Evolutionary conservation across 2,329 filamentous ascomycete species (phyloP).

Genomic region (Microdochium trichocladiopsis): DNA sequence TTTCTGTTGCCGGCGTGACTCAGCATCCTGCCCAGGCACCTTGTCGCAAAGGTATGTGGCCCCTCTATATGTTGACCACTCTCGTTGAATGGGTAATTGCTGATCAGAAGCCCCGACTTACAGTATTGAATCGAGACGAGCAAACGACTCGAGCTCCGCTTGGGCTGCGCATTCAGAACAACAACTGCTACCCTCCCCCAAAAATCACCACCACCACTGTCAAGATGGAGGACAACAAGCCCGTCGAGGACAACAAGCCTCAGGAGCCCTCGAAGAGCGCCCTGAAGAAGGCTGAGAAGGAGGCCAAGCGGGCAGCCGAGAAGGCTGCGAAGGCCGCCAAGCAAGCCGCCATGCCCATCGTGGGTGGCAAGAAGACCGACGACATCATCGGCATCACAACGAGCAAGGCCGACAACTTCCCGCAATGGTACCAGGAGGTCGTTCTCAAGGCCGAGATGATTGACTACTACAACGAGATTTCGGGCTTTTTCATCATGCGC

Average conservation of each 20-base stretch:
- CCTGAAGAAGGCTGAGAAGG: constrained; percentile 60
- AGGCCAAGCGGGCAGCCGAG: constrained; percentile 51
- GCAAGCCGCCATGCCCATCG: constrained; percentile 42
- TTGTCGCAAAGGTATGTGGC: background rate
- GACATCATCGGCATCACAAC: constrained; percentile 84
- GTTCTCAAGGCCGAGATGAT: constrained; percentile 96
- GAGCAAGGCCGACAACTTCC: constrained; percentile 78
- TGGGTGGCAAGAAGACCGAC: constrained; percentile 52
- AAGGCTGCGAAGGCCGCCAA: constrained; percentile 58
- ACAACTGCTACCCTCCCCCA: background rate
- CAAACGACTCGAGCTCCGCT: background rate
- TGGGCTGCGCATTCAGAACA: background rate
- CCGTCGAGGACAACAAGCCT: background rate
- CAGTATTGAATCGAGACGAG: background rate
- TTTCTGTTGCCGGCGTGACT: background rate
- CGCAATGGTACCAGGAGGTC: constrained; percentile 96
- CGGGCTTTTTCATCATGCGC: constrained; percentile 93
- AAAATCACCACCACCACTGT: constrained; percentile 3
- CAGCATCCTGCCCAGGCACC: background rate
- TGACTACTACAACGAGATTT: constrained; percentile 82
- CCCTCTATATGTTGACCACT: too few relatives aligned
- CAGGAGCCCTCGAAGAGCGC: constrained; percentile 51
- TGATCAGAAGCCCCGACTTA: background rate
- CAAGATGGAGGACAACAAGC: constrained; percentile 17
- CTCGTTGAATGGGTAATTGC: background rate